These are phyloP conservation scores for Neonectria hederae DNA, from an alignment of 2,329 filamentous ascomycete species.

Conservation along the genomic window DNA sequence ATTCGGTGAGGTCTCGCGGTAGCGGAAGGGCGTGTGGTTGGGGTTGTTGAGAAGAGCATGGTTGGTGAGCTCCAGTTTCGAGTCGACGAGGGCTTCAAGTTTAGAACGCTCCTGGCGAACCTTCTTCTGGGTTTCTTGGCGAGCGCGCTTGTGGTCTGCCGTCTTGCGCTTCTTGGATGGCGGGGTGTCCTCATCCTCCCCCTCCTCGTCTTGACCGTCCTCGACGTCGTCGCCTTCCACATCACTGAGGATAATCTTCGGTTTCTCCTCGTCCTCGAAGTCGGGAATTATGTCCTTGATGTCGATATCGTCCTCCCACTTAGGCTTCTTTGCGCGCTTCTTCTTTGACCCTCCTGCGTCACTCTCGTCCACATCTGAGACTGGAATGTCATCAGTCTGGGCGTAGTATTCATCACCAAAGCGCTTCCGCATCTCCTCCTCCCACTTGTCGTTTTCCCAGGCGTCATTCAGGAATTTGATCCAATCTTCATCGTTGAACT, in stretches of 20 bases:
- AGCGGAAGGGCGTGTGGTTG: constrained; percentile 71
- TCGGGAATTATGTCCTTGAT: constrained; percentile 92
- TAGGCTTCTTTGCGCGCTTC: constrained; percentile 65
- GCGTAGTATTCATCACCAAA: constrained; percentile 95
- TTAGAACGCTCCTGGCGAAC: constrained; percentile 83
- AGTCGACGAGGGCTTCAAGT: constrained; percentile 87
- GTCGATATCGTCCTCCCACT: constrained; percentile 97
- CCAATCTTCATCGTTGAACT: constrained; percentile 80
- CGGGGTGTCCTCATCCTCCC: constrained; percentile 54
- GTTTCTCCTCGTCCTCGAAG: constrained; percentile 70
- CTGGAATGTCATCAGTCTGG: constrained; percentile 73
- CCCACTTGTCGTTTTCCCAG: constrained; percentile 92
- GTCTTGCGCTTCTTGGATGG: constrained; percentile 69
- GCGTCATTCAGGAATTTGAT: constrained; percentile 83
- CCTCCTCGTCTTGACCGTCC: constrained; percentile 49
- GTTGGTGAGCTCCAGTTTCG: constrained; percentile 78
- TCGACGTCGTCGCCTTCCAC: constrained; percentile 52
- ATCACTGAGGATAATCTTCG: constrained; percentile 64
- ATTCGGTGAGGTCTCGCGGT: constrained; percentile 91
- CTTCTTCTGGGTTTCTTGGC: constrained; percentile 69
- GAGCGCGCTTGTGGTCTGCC: constrained; percentile 68
- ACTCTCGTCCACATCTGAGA: constrained; percentile 70
- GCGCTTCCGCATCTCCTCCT: constrained; percentile 84
- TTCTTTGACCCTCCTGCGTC: constrained; percentile 65
- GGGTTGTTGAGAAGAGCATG: constrained; percentile 63